Percentiles rank a stretch among this genome's conserved stretches.
Evolutionary conservation across 495 filamentous ascomycete genomes (phyloP).

Genomic region (Podospora didyma): DNA sequence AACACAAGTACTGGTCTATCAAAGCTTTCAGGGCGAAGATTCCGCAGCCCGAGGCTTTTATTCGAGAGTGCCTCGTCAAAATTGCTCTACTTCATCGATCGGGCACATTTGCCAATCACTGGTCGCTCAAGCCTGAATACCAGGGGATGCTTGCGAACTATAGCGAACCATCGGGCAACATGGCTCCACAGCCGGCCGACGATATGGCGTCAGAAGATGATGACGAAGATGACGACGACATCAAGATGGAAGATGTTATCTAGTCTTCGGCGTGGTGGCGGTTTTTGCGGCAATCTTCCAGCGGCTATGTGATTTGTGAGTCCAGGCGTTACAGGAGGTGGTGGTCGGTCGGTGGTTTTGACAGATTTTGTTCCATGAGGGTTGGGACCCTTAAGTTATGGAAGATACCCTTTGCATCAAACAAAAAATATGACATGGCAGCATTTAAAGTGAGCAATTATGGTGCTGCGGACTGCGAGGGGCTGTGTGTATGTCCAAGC

Average conservation of each 20-base stretch:
- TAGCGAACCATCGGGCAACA: slow-evolving; percentile 45
- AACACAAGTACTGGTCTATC: slow-evolving; percentile 87
- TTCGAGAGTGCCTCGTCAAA: slow-evolving; percentile 78
- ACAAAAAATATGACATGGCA: background rate
- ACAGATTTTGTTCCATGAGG: background rate
- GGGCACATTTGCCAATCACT: slow-evolving; percentile 78
- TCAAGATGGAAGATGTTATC: slow-evolving; percentile 73
- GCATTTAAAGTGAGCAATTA: background rate
- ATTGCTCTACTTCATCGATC: slow-evolving; percentile 76
- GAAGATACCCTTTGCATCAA: slow-evolving; percentile 23
- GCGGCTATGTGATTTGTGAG: background rate
- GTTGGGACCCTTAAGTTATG: slow-evolving; percentile 2
- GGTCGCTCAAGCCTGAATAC: slow-evolving; percentile 74
- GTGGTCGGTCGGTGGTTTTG: background rate
- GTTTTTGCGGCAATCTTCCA: background rate
- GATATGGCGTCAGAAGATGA: slow-evolving; percentile 56
- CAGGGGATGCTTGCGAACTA: slow-evolving; percentile 48
- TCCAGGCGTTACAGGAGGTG: slow-evolving; percentile 8
- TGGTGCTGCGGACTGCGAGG: too few species aligned
- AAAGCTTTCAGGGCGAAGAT: slow-evolving; percentile 68
- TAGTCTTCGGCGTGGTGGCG: too few species aligned
- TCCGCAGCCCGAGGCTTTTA: slow-evolving; percentile 84
- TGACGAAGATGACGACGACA: slow-evolving; percentile 61
- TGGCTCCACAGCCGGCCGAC: slow-evolving; percentile 28
- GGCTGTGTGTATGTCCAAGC: background rate